Evolutionary conservation across 306 rosid species (phyloP).

Genomic region (Dryas drummondii): DNA sequence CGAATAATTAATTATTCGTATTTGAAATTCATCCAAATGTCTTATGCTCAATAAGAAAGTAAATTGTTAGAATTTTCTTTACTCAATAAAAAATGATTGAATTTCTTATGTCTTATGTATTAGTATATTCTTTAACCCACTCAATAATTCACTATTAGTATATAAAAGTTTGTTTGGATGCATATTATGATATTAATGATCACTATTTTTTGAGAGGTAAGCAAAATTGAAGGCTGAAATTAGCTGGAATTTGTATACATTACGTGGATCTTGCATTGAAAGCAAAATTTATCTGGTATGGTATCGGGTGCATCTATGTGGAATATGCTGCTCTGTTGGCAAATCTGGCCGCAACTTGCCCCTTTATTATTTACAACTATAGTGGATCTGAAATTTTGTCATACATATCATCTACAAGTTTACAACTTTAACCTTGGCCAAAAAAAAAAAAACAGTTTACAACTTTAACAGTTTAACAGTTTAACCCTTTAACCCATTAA

Average conservation of each 20-base stretch:
- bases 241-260: conserved; percentile 2
- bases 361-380: not conserved
- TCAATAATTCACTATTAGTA: not conserved
- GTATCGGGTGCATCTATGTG: not conserved
- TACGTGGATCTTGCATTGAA: conserved; percentile 7
- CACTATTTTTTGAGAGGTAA: not conserved
- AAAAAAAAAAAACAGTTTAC: no score
- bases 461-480: no score
- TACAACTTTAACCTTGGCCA: no score
- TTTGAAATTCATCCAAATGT: no score
- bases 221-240: conserved; percentile 2
- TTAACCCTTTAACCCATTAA: not conserved
- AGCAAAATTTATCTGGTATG: conserved; percentile 1
- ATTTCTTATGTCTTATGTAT: not conserved
- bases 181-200: not conserved
- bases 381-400: not conserved
- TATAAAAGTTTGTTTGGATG: not conserved
- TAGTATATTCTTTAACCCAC: no score
- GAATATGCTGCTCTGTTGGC: conserved; percentile 21
- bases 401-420: no score
- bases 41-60: no score
- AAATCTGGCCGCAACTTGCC: not conserved
- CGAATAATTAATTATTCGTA: no score
- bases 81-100: not conserved
- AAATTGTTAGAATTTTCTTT: no score